phyloP scores from a whole-genome alignment of 148 eudicot species.

The Cornus suecica region DNA sequence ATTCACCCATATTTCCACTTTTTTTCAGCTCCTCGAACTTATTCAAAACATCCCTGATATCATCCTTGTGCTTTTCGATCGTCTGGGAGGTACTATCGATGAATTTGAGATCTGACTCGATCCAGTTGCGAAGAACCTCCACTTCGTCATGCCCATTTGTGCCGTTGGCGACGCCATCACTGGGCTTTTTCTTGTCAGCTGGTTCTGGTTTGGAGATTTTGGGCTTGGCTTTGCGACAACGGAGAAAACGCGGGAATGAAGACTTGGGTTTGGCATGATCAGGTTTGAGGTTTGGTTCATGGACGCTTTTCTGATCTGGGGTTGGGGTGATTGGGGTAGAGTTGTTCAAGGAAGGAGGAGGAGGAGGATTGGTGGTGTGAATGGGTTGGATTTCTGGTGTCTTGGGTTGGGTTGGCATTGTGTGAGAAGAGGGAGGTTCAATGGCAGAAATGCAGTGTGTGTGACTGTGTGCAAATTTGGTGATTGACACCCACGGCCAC shows the following conservation, averaged over 20 bases:
- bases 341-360: background rate
- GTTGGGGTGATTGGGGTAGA: background rate
- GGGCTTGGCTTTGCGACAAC: background rate
- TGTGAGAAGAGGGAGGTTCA: background rate
- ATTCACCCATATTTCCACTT: background rate
- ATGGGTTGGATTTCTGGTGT: background rate
- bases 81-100: background rate
- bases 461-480: too few relatives aligned
- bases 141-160: background rate
- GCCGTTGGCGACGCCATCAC: background rate
- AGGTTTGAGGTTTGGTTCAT: background rate
- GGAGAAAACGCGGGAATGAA: background rate
- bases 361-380: background rate
- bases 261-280: background rate
- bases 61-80: background rate
- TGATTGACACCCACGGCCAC: too few relatives aligned
- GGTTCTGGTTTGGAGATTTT: background rate
- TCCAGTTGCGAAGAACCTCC: background rate
- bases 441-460: too few relatives aligned
- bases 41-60: background rate
- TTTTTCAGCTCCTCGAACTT: background rate
- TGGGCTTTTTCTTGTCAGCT: background rate
- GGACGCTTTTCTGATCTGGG: background rate
- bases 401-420: background rate
- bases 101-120: background rate